A percentile compares a stretch with the other conserved stretches of the same genome.
These are phyloP conservation scores for Infundibulicybe gibba DNA, from an alignment of 768 basidiomycete genomes.

Conservation along the genomic window DNA sequence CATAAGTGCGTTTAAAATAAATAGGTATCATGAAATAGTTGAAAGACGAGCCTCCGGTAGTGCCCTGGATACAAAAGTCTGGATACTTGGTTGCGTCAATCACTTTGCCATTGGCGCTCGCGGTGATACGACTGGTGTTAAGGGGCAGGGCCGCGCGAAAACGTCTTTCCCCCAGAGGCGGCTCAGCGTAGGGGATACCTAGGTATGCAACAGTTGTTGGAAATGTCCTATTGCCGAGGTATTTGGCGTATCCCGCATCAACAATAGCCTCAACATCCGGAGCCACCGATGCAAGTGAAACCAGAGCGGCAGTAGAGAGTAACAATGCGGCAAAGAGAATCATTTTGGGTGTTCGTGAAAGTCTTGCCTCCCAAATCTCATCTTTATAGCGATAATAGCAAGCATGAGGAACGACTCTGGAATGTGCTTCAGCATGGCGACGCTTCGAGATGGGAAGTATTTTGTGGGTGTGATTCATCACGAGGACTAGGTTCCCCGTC, in stretches of 20 bases:
- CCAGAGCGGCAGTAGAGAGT: no score
- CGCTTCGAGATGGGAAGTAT: no score
- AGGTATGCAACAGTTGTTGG: slow-evolving; percentile 55
- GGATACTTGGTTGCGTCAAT: slow-evolving; percentile 54
- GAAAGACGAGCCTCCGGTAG: slow-evolving; percentile 35
- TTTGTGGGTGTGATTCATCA: no score
- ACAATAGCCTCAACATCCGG: slow-evolving; percentile 23
- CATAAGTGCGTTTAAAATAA: not conserved
- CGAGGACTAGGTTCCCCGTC: no score
- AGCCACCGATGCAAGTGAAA: no score
- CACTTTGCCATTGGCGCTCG: slow-evolving; percentile 29
- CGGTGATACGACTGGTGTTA: slow-evolving; percentile 39
- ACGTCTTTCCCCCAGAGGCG: slow-evolving; percentile 47
- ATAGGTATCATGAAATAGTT: not conserved
- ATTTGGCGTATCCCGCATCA: slow-evolving; percentile 57
- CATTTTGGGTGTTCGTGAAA: no score
- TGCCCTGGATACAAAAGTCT: slow-evolving; percentile 58
- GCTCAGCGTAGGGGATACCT: slow-evolving; percentile 57
- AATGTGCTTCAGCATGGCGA: no score
- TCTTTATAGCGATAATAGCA: no score
- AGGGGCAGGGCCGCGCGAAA: slow-evolving; percentile 52
- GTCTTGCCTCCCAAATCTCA: no score
- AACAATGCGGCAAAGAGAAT: no score
- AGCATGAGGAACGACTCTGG: no score
- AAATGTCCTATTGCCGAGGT: slow-evolving; percentile 48